Base-by-base conservation (phyloP, 176 grass and related monocot genomes). In the Calamus simplicifolius region DNA sequence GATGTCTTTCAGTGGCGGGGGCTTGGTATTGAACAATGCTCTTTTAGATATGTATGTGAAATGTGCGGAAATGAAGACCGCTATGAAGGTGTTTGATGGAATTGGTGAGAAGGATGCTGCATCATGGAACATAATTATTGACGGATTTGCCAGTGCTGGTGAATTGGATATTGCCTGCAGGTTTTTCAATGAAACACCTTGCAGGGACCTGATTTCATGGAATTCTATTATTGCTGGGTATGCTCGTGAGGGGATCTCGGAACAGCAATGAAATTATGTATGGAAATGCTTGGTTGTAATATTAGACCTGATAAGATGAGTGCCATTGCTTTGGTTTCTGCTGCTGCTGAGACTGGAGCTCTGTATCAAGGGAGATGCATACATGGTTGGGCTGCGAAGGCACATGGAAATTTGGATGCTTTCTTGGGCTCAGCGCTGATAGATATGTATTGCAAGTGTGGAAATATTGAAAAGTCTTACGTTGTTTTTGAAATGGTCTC, bases 371-470 rank as follows among this genome's bases (percentile, higher is more conserved):
- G 59, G 56, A 86, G 67, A 56, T 70, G 59, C 35, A 48, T 82
- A 27, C 74, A 82, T 27, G 48, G 79, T 28, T 71, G 79, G 79
- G 79, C 59, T 66, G 60, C 75, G 14, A 87, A 81, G 51, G 51
- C 48, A 62, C 69, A 67, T 68, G 79, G 57, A 19, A 56, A 15
- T 56, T 25, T 17, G 23, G 74, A 81, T 81, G 74, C 52, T 29
- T 78, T 87, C 52, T 58, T 87, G 62, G 79, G 74, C 7, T 87
- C 78, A 26, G 78, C 70, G 57, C 53, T 81, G 31, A 59, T 86
- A 35, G 78, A 81, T 73, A 81, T 81, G 83, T 78, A 78, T 6
- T 67, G 74, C 57, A 78, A 78, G 56, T 86, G 83, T 70, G 83
- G 83, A 58, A 74, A 67, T 53, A 38, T 87, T 8, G 25, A 64